Percentiles rank a stretch among this genome's conserved stretches.
These are phyloP conservation scores for Lophium mytilinum DNA, from an alignment of 495 filamentous ascomycete genomes.

Conservation along the genomic window DNA sequence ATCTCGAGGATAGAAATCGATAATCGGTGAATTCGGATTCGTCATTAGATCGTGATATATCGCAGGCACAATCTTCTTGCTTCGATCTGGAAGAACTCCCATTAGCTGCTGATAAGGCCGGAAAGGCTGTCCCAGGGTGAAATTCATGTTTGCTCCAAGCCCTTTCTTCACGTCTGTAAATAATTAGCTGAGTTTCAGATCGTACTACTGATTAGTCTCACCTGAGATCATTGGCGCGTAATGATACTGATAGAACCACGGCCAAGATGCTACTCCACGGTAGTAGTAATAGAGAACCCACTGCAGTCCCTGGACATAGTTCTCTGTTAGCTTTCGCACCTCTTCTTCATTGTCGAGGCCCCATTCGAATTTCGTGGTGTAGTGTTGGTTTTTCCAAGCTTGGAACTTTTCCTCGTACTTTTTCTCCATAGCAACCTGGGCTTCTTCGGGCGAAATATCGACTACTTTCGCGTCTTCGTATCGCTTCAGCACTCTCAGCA, in stretches of 20 bases:
- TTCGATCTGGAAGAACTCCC: constrained; percentile 94
- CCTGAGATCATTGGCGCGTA: constrained; percentile 90
- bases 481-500: constrained; percentile 72
- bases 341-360: constrained; percentile 74
- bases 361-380: constrained; percentile 84
- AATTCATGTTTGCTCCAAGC: constrained; percentile 78
- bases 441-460: constrained; percentile 71
- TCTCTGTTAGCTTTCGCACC: constrained; percentile 76
- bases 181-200: constrained; percentile 21
- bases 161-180: constrained; percentile 75
- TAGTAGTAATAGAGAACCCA: constrained; percentile 99
- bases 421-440: constrained; percentile 63
- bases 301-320: constrained; percentile 95
- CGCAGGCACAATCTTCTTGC: constrained; percentile 85
- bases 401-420: constrained; percentile 83
- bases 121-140: constrained; percentile 89
- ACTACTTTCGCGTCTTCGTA: constrained; percentile 85
- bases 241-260: constrained; percentile 96
- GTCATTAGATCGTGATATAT: constrained; percentile 93
- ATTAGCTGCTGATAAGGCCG: constrained; percentile 93
- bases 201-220: constrained; percentile 28
- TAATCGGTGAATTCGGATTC: constrained; percentile 81
- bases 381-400: constrained; percentile 90
- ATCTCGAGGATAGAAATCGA: constrained; percentile 95
- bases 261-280: constrained; percentile 92